Evolutionary conservation across 768 basidiomycete species (phyloP).

Genomic region (Lactifluus hygrophoroides): DNA sequence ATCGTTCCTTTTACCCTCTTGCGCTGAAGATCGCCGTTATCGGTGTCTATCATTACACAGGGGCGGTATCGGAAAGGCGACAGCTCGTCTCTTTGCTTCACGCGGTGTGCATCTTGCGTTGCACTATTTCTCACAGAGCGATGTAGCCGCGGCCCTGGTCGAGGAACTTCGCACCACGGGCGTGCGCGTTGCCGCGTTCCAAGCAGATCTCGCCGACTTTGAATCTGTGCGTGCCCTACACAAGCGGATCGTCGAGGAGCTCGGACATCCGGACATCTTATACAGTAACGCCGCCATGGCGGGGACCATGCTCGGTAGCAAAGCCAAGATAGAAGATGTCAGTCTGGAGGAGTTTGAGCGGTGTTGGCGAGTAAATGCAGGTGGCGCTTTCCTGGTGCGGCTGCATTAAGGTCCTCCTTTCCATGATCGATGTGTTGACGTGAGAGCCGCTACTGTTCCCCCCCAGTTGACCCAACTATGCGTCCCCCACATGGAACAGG

Average conservation of each 20-base stretch:
- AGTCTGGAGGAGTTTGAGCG: constrained; percentile 37
- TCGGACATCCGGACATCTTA: constrained; percentile 44
- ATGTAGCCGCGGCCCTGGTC: constrained; percentile 35
- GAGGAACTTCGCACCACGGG: constrained; percentile 28
- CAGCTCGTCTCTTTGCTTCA: constrained; percentile 36
- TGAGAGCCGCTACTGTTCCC: neutral
- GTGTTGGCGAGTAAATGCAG: constrained; percentile 41
- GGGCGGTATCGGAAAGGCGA: constrained; percentile 46
- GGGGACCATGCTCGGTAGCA: constrained; percentile 34
- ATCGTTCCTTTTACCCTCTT: neutral
- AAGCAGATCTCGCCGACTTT: constrained; percentile 41
- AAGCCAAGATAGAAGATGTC: constrained; percentile 39
- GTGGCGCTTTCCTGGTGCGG: constrained; percentile 38
- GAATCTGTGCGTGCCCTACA: constrained; percentile 38
- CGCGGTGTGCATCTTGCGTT: constrained; percentile 35
- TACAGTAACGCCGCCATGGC: constrained; percentile 45
- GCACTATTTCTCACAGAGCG: constrained; percentile 37
- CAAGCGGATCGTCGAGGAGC: constrained; percentile 32
- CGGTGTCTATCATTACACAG: constrained; percentile 23
- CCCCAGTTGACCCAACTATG: constrained; percentile 42
- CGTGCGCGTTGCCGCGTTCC: constrained; percentile 36
- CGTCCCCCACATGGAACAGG: constrained; percentile 40
- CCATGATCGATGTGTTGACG: neutral
- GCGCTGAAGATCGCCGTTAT: neutral
- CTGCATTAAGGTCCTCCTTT: neutral